Evolutionary conservation across 805 yeast species (phyloP).

Genomic region (Cyberlindnera mrakii): DNA sequence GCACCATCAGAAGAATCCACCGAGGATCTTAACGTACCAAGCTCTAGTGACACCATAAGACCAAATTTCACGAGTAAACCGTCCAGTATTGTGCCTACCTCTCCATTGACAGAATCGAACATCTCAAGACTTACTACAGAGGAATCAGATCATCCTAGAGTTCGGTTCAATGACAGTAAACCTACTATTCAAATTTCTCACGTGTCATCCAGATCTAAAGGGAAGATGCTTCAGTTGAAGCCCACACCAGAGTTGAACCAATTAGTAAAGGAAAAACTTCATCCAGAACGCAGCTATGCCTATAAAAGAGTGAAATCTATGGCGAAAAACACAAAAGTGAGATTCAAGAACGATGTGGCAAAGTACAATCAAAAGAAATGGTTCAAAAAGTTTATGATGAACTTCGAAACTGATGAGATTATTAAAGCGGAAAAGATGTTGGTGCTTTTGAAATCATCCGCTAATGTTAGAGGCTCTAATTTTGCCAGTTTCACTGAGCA

Average conservation of each 20-base stretch:
- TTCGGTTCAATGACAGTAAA: neutral
- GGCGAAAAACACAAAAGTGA: constrained; percentile 17
- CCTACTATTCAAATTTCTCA: neutral
- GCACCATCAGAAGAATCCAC: too few species aligned
- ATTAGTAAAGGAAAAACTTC: constrained; percentile 5
- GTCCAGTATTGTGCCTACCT: too few species aligned
- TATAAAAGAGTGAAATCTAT: constrained; percentile 19
- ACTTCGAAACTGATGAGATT: constrained; percentile 50
- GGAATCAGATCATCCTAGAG: neutral
- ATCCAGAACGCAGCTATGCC: constrained; percentile 14
- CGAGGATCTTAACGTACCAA: too few species aligned
- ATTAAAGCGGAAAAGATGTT: constrained; percentile 64
- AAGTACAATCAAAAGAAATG: constrained; percentile 13
- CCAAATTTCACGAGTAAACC: too few species aligned
- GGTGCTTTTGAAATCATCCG: constrained; percentile 46
- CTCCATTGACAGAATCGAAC: too few species aligned
- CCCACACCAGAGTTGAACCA: neutral
- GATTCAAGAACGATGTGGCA: constrained; percentile 8
- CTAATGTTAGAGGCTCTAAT: constrained; percentile 14
- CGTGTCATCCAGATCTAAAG: neutral
- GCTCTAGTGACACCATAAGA: too few species aligned
- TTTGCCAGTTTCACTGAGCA: constrained; percentile 39
- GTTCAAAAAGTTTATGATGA: constrained; percentile 26
- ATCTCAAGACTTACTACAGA: neutral
- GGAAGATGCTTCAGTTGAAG: neutral